Evolutionary conservation across 192 early-diverging fungal genomes (phyloP).

Genomic region (Pilaira anomala): DNA sequence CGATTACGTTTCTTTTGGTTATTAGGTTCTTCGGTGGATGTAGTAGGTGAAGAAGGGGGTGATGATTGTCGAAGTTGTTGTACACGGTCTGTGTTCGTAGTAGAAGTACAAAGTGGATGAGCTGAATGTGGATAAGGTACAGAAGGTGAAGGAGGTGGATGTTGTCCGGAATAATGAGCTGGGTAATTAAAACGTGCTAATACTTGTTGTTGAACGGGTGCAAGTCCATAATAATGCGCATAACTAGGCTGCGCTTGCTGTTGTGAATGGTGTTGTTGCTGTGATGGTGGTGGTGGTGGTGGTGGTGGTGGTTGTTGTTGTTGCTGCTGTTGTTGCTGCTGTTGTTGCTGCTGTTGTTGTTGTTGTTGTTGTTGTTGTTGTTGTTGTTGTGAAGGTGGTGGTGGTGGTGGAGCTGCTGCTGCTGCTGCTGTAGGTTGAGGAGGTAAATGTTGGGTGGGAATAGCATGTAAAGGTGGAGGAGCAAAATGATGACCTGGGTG

Average conservation of each 20-base stretch:
- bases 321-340: too few relatives aligned
- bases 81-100: not conserved
- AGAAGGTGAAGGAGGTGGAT: slow-evolving; percentile 3
- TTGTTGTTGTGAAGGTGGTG: too few relatives aligned
- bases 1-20: slow-evolving; percentile 1
- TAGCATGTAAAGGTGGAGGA: not conserved
- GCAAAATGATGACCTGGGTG: too few relatives aligned
- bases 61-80: not conserved
- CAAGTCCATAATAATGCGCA: slow-evolving; percentile 3
- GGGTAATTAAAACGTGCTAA: slow-evolving; percentile 21
- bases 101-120: slow-evolving; percentile 15
- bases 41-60: not conserved
- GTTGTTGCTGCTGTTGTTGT: too few relatives aligned
- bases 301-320: too few relatives aligned
- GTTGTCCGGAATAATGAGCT: not conserved
- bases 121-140: slow-evolving; percentile 20
- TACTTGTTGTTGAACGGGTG: slow-evolving; percentile 26
- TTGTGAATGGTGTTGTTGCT: not conserved
- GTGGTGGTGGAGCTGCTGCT: too few relatives aligned
- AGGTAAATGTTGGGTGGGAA: not conserved
- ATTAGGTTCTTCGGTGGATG: not conserved
- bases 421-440: not conserved
- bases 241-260: not conserved
- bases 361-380: too few relatives aligned
- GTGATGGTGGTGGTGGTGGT: not conserved